Evolutionary conservation across 2,329 filamentous ascomycete genomes (phyloP).

Genomic region (Madurella mycetomatis): DNA sequence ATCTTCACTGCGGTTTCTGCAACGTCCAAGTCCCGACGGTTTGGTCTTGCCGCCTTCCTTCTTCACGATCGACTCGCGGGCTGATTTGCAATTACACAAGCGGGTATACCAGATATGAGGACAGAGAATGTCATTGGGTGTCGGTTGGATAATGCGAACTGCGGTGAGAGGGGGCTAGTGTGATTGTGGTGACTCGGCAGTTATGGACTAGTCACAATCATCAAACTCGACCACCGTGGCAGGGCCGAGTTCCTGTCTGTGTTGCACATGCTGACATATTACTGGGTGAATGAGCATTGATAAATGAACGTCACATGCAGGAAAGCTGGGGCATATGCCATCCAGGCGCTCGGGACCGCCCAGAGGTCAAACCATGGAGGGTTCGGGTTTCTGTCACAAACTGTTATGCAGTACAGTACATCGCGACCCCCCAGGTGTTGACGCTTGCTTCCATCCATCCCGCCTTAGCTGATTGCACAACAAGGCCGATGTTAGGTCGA

Average conservation of each 20-base stretch:
- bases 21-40: conserved; percentile 4
- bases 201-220: too few species aligned
- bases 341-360: neutral
- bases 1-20: neutral
- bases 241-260: neutral
- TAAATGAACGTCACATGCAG: neutral
- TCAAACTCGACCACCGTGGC: too few species aligned
- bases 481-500: neutral
- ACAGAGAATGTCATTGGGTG: too few species aligned
- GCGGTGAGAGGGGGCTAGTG: neutral
- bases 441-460: neutral
- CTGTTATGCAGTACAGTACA: too few species aligned
- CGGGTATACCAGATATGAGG: too few species aligned
- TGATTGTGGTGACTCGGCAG: neutral
- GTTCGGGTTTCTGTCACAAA: too few species aligned
- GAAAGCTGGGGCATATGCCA: neutral
- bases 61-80: neutral
- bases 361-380: neutral
- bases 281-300: neutral
- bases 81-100: neutral
- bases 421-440: too few species aligned
- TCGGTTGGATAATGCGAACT: too few species aligned
- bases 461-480: neutral
- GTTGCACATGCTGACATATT: neutral
- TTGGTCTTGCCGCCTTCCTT: conserved; percentile 12